phyloP scores from a whole-genome alignment of 2,329 filamentous ascomycete genomes.

The Diplodia corticola region DNA sequence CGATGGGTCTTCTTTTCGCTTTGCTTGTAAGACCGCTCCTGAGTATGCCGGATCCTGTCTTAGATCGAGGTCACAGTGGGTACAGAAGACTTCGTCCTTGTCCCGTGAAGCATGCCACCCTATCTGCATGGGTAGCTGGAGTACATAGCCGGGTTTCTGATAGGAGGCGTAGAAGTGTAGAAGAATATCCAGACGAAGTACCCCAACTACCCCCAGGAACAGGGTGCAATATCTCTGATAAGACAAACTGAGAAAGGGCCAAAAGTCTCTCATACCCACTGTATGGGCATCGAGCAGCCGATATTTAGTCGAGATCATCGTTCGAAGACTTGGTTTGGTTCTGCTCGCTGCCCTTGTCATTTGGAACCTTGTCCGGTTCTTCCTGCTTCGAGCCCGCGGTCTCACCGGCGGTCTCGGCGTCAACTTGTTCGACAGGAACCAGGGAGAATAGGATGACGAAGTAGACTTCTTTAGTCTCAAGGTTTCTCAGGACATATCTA shows the following conservation, averaged over 20 bases:
- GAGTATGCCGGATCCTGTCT: neutral
- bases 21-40: neutral
- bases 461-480: slow-evolving; percentile 69
- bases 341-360: neutral
- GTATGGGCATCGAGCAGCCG: neutral
- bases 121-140: neutral
- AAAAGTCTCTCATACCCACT: neutral
- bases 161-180: neutral
- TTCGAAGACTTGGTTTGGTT: neutral
- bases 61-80: neutral
- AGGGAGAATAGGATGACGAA: slow-evolving; percentile 81
- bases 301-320: slow-evolving; percentile 17
- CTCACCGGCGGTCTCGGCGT: neutral
- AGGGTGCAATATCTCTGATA: neutral
- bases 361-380: slow-evolving; percentile 1
- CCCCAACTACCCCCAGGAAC: neutral
- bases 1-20: neutral
- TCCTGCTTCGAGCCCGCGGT: neutral
- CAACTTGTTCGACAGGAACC: slow-evolving; percentile 60
- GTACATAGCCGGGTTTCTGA: neutral
- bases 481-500: slow-evolving; percentile 90
- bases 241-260: neutral
- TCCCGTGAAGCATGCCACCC: neutral
- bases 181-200: neutral
- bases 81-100: neutral